Evolutionary conservation across 257 asterid species (phyloP).

Genomic region (Cynanchum wilfordii): DNA sequence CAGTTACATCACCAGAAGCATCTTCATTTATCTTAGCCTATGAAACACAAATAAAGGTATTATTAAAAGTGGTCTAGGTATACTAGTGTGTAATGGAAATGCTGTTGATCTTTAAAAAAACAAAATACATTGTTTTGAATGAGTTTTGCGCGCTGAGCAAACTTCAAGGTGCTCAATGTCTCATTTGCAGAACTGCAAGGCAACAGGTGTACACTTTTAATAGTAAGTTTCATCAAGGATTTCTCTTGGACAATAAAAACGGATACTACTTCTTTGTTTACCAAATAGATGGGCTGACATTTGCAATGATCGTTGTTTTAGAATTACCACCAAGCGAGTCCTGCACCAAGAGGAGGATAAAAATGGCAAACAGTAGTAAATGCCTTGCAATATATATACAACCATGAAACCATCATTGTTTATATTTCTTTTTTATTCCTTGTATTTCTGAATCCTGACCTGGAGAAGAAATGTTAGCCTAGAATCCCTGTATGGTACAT

Average conservation of each 20-base stretch:
- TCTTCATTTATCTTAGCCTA: constrained; percentile 92
- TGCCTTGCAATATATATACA: background rate
- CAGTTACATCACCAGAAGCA: constrained; percentile 68
- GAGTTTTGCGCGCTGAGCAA: constrained; percentile 87
- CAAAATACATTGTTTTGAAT: constrained; percentile 70
- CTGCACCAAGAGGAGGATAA: constrained; percentile 36
- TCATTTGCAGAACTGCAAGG: constrained; percentile 65
- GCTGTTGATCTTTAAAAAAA: constrained; percentile 8
- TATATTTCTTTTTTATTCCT: background rate
- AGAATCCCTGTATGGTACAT: constrained; percentile 84
- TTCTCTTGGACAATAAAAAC: background rate
- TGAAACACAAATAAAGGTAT: constrained; percentile 10
- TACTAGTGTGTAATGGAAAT: constrained; percentile 10
- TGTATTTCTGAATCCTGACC: constrained; percentile 35
- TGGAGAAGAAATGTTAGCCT: constrained; percentile 90
- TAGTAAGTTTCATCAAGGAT: background rate
- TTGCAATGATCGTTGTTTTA: constrained; percentile 77
- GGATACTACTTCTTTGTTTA: constrained; percentile 23
- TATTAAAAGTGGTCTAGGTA: background rate
- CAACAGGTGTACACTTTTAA: constrained; percentile 3
- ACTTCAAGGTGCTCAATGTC: constrained; percentile 79
- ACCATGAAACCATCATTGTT: background rate
- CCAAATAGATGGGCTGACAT: constrained; percentile 82
- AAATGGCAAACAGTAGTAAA: constrained; percentile 14
- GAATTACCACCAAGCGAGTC: constrained; percentile 95